Base-by-base conservation (phyloP, 2,329 filamentous ascomycete species). In the Fusarium sp. region DNA sequence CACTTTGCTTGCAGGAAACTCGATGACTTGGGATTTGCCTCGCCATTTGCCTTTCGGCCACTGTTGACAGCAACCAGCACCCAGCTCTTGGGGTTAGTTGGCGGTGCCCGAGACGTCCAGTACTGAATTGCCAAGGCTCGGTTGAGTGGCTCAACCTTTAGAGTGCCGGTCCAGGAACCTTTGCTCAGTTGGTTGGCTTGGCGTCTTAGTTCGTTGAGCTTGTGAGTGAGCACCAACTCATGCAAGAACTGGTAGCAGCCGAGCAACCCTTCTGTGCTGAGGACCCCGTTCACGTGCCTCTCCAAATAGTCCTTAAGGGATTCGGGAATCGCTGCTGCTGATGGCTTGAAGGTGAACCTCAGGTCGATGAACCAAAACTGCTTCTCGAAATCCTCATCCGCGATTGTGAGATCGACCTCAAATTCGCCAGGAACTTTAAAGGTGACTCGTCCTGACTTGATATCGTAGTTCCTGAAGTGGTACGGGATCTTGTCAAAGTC, bases 321-420 rank as follows among this genome's bases (percentile, higher is more conserved):
- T 29, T 92, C 90, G 0, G 92, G 87, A 9, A 97, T 79, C 58
- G 86, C 84, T 14, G 82, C 83, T 1, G 93, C 88, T 0, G 91
- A 88, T 2, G 96, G 96, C 10, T 86, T 88, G 81, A 97, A 99
- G 16, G 91, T 85, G 77, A 97, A 95, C 68, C 95, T 91, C 78
- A 98, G 91, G 81, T 98, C 95, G 71, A 98, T 94, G 80, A 98
- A 98, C 88, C 93, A 98, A 80, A 97, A 97, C 78, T 97, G 95
- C 63, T 93, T 93, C 35, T 91, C 87, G 20, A 92, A 90, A 74
- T 97, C 93, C 79, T 98, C 95, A 76, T 95, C 93, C 20, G 94
- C 94, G 72, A 98, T 93, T 1, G 95, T 95, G 61, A 99, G 88
- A 80, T 98, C 97, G 22, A 98, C 90, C 81, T 98, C 96, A 78